Evolutionary conservation across 768 basidiomycete species (phyloP).

Genomic region (Phaeotremella skinneri): DNA sequence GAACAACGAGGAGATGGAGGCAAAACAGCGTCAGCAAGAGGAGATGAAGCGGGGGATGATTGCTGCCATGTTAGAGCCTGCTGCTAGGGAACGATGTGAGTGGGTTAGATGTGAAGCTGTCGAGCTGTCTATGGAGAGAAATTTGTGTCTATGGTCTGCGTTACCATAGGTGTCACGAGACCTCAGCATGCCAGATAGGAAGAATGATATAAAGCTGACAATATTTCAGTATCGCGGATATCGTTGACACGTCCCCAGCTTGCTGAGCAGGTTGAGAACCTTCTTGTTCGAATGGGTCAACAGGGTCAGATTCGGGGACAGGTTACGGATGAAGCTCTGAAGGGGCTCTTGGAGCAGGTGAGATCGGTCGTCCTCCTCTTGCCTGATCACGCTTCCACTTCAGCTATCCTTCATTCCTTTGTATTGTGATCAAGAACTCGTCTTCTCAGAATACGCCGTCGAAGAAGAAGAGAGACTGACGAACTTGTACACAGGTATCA

Average conservation of each 20-base stretch:
- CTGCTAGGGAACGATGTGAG: slow-evolving; percentile 49
- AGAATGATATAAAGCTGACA: too few relatives aligned
- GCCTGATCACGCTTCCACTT: too few relatives aligned
- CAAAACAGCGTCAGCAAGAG: slow-evolving; percentile 34
- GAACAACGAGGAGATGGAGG: slow-evolving; percentile 30
- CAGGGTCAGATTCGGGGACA: slow-evolving; percentile 48
- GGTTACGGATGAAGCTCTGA: slow-evolving; percentile 48
- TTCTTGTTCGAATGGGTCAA: slow-evolving; percentile 46
- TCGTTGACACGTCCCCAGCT: slow-evolving; percentile 45
- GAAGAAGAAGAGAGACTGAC: too few relatives aligned
- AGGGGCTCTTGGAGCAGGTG: slow-evolving; percentile 49
- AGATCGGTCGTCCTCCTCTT: slow-evolving; percentile 2
- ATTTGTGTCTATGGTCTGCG: too few relatives aligned
- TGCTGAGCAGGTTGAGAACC: slow-evolving; percentile 44
- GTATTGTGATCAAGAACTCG: slow-evolving; percentile 10
- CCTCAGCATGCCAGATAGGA: too few relatives aligned
- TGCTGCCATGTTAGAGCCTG: slow-evolving; percentile 46
- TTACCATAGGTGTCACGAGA: too few relatives aligned
- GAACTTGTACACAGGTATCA: slow-evolving; percentile 35
- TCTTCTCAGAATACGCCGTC: too few relatives aligned
- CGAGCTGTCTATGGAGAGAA: not conserved
- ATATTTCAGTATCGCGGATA: slow-evolving; percentile 49
- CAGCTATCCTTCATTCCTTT: not conserved
- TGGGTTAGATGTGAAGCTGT: not conserved
- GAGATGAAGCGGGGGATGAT: slow-evolving; percentile 52